Percentiles rank a stretch among this genome's conserved stretches.
phyloP scores from a whole-genome alignment of 305 asterid species.

The Fraxinus platypoda region DNA sequence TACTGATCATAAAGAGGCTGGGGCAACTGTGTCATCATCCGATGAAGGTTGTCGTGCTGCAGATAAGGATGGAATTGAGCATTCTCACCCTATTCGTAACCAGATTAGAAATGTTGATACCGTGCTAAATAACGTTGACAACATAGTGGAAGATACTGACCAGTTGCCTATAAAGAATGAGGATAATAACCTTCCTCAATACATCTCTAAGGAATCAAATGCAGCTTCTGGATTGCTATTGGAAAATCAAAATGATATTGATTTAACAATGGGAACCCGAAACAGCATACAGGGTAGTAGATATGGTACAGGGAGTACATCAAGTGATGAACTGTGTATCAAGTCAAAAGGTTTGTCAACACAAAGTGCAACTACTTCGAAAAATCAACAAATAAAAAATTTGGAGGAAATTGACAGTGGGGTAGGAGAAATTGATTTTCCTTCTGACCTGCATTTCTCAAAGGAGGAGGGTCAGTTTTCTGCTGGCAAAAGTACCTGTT shows the following conservation, averaged over 20 bases:
- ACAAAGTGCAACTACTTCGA: neutral
- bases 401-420: conserved; percentile 17
- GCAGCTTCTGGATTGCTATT: conserved; percentile 3
- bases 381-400: conserved; percentile 9
- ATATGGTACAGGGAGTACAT: neutral
- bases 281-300: neutral
- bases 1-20: conserved; percentile 9
- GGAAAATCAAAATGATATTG: conserved; percentile 5
- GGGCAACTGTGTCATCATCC: conserved; percentile 5
- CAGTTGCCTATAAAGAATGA: neutral
- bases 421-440: conserved; percentile 19
- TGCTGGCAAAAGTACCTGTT: conserved; percentile 11
- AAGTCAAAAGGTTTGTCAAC: neutral
- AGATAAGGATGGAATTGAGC: conserved; percentile 1
- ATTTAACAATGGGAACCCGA: conserved; percentile 9
- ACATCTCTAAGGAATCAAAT: conserved; percentile 8
- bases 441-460: conserved; percentile 1
- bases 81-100: conserved; percentile 12
- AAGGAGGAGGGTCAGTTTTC: conserved; percentile 12
- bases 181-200: neutral
- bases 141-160: conserved; percentile 9
- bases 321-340: neutral
- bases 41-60: conserved; percentile 20
- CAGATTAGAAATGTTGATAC: conserved; percentile 16
- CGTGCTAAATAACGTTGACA: conserved; percentile 9